Evolutionary conservation across 2,329 filamentous ascomycete species (phyloP).

Genomic region (Claviceps africana): DNA sequence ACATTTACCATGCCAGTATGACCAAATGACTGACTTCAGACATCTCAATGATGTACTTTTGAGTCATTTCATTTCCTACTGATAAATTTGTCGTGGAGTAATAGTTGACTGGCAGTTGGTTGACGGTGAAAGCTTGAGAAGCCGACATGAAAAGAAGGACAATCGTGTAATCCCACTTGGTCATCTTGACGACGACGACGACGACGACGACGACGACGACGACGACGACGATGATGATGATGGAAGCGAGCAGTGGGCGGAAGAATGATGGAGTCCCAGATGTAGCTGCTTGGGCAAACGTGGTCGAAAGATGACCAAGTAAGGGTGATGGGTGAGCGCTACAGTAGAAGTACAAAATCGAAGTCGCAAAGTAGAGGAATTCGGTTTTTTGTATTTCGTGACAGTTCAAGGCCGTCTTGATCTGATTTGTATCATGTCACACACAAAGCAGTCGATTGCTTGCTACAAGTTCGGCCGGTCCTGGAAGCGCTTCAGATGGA

Average conservation of each 20-base stretch:
- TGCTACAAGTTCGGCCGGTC: neutral
- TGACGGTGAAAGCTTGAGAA: neutral
- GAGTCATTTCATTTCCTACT: constrained; percentile 7
- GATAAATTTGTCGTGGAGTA: neutral
- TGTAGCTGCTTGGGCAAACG: neutral
- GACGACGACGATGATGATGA: neutral
- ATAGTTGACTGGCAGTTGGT: neutral
- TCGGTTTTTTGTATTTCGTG: neutral
- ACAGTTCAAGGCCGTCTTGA: neutral
- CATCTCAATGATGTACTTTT: constrained; percentile 14
- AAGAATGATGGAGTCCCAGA: neutral
- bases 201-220: neutral
- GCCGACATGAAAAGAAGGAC: neutral
- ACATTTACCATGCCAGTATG: neutral
- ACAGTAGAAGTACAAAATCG: neutral
- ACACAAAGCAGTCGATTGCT: neutral
- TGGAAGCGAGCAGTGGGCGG: neutral
- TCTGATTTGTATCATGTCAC: neutral
- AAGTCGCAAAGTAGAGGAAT: neutral
- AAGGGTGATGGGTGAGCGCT: neutral
- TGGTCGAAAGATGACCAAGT: neutral
- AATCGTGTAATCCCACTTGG: neutral
- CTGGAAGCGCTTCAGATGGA: neutral
- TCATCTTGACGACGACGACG: neutral
- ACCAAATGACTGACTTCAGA: constrained; percentile 5